A percentile compares a stretch with the other conserved stretches of the same genome.
These are phyloP conservation scores for Hysterium pulicare DNA, from an alignment of 2,329 filamentous ascomycete species.

Conservation along the genomic window DNA sequence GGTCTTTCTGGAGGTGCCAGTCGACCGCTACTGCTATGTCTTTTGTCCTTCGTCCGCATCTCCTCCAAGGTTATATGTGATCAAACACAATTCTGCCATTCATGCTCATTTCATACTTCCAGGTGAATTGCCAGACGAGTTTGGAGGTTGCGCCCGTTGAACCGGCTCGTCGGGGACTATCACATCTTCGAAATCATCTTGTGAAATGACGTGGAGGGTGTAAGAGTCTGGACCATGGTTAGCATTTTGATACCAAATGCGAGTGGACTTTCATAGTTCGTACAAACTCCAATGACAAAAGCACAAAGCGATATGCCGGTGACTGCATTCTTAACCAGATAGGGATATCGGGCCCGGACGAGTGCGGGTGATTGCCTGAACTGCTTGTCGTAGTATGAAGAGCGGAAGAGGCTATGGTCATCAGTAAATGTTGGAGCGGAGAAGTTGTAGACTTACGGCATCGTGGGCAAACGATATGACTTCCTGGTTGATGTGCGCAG, in stretches of 20 bases:
- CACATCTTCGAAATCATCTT: constrained; percentile 96
- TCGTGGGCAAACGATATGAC: not conserved
- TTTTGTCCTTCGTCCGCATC: no score
- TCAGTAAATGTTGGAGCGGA: constrained; percentile 19
- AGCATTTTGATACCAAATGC: constrained; percentile 6
- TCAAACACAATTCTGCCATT: no score
- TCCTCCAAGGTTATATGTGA: not conserved
- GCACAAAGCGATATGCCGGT: constrained; percentile 72
- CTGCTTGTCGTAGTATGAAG: constrained; percentile 88
- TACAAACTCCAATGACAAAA: constrained; percentile 85
- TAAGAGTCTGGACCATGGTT: constrained; percentile 55
- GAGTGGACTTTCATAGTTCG: constrained; percentile 38
- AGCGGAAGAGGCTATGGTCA: constrained; percentile 56
- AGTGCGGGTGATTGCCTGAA: constrained; percentile 84
- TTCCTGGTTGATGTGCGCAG: not conserved
- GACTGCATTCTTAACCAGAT: constrained; percentile 82
- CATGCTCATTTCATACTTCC: no score
- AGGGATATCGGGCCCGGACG: constrained; percentile 86
- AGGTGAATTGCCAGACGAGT: not conserved
- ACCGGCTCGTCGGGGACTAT: constrained; percentile 74
- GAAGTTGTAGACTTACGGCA: not conserved
- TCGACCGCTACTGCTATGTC: no score
- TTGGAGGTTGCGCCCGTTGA: constrained; percentile 36
- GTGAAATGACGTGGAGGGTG: constrained; percentile 80
- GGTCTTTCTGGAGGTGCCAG: no score